Base-by-base conservation (phyloP, 106 monocot genomes). In the Dendrobium huoshanense region DNA sequence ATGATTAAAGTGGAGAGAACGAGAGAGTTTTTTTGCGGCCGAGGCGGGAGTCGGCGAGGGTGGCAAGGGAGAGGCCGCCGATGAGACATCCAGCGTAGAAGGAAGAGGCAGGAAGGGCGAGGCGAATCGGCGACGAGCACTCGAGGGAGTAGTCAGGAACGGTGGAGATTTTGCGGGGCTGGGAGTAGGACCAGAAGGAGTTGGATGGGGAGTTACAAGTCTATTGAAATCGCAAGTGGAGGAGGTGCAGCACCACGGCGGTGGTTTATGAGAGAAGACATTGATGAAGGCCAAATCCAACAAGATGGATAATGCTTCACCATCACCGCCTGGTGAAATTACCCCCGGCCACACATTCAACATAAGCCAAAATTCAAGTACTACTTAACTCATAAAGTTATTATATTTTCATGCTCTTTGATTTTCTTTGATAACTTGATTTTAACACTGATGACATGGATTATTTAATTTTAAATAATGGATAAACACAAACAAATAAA, bases 61-160 rank as follows among this genome's bases (percentile, higher is more conserved):
- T 90, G 9, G 95, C 81, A 49, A 95, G 85, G 2, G 84, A 16
- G 25, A 95, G 55, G 16, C 92, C 95, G 11, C 95, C 95, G 64
- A 82, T 59, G 77, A 95, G 88, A 68, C 92, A 95, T 4, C 95
- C 95, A 5, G 45, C 19, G 65, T 89, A 92, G 84, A 80, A 90
- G 24, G 89, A 40, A 2, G 92, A 88, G 4, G 95, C 81, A 7
- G 95, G 88, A 67, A 89, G 78, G 31, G 83, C 86, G 13, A 83
- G 24, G 59, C 87, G 67, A 17, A 79, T 58, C 2, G 91, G 47
- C 37, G 81, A 74, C 18, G 83, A 47, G 82, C 95, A 95, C 78
- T 92, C 80, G 25, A 95, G 85, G 49, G 37, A 41, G 90, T 90
- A 95, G 31, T 92, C 90, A 47, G 95, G 92, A 47, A 92, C 80